Base-by-base conservation (phyloP, 164 flowering plant genomes). In the Liriodendron chinense region DNA sequence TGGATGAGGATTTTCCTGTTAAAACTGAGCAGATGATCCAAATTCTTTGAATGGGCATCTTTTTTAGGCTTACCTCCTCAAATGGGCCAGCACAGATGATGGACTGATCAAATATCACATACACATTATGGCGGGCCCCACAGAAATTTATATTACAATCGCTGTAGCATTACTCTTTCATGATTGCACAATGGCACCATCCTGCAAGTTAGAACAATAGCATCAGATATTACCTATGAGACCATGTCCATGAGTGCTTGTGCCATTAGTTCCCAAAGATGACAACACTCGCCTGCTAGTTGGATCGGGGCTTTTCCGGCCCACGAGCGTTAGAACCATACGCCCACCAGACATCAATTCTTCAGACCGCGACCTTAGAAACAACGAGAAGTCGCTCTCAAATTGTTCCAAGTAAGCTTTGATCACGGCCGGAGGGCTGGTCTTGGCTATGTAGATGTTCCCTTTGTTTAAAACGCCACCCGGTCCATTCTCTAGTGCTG, bases 321-420 rank as follows among this genome's bases (percentile, higher is more conserved):
- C 85, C 12, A 66, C 7, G n/a, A 82, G 48, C 0, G 75, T 62
- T 14, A 80, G 68, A n/a, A 84, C 85, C 84, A 84, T 82, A 6
- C 80, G 74, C 8, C 87, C 87, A 24, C 80, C 80, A 2, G 75
- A 26, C 28, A 75, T 76, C 49, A 79, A 16, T 68, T 82, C 87
- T 21, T 73, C 61, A 0, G 87, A 70, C 1, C 87, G 76, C 5
- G 59, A 77, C 28, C 56, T 70, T 47, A 84, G 79, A 64, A 82
- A 84, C 18, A 67, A 25, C 3, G 76, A 70, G 72, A 80, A 82
- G 67, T 84, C 84, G 16, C 69, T 78, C 48, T 43, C 53, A 43
- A 78, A 84, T 53, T 80, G 84, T 56, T 68, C 25, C 48, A 34
- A 69, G 64, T 76, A 79, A 1, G 78, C 78, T 20, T 69, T 34